Base-by-base conservation (phyloP, 805 yeast species). In the Brettanomyces sp. region DNA sequence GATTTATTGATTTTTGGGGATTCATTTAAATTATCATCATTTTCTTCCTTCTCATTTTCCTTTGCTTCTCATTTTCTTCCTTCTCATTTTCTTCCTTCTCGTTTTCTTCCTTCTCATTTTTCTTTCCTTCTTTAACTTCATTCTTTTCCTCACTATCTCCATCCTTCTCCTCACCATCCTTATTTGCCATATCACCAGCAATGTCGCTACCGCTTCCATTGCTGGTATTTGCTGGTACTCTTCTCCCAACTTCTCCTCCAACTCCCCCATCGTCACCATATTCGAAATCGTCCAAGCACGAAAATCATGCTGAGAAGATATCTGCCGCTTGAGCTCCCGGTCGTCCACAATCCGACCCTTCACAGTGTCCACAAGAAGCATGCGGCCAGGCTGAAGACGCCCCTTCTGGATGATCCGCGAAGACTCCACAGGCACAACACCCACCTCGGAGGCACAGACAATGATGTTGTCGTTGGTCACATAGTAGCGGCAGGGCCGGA, bases 371-470 rank as follows among this genome's bases (percentile, higher is more conserved):
- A 93, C 96, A 50, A 91, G 75, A 54, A 91, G 74, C 95, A 91
- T 86, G 64, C 95, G 82, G 49, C 99, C 99, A 2, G 99, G 99
- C 58, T 85, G 88, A 60, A 91, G 74, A 60, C 97, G 80, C 45
- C 99, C 99, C 74, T 91, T 91, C 60, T 84, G 85, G 49, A 89
- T 74, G 47, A 91, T 80, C 52, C 78, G 75, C 54, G 81, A 85
- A 21, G 96, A 82, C 51, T 82, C 93, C 50, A 93, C 81, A 56
- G 85, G 93, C 56, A 91, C 82, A 33, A 91, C 97, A 68, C 99
- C 99, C 50, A 91, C 99, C 69, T 91, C 99, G 13, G 97, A 89
- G 5, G 97, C 99, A 70, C 97, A 91, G 59, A 91, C 89, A 76
- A 91, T 90, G 56, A 95, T 77, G 67, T 90, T 95, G 64, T 93